Percentiles rank a stretch among this genome's conserved stretches.
Evolutionary conservation across 345 rosid species (phyloP).

Genomic region (Brassica carinata): DNA sequence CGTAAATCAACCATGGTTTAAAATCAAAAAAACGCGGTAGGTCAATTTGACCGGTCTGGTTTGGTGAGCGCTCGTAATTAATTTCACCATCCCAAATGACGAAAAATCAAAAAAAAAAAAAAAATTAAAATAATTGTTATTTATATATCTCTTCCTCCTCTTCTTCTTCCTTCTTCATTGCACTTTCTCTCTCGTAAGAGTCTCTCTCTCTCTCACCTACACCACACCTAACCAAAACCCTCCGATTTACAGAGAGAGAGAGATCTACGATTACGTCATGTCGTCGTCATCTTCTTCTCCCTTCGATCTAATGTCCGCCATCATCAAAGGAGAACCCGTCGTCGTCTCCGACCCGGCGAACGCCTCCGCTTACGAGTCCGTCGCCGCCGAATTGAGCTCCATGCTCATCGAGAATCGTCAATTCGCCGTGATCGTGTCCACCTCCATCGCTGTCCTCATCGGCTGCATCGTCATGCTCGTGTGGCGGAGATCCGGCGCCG

Average conservation of each 20-base stretch:
- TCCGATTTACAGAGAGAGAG: conserved; percentile 22
- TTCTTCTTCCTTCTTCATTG: not conserved
- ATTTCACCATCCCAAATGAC: conserved; percentile 16
- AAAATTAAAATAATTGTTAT: not conserved
- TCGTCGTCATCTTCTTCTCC: conserved; percentile 54
- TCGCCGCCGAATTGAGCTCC: conserved; percentile 52
- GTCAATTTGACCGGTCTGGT: conserved; percentile 62
- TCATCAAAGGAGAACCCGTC: conserved; percentile 63
- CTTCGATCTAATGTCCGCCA: conserved; percentile 78
- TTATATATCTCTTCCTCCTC: not conserved
- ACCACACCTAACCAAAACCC: conserved; percentile 45
- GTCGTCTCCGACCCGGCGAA: conserved; percentile 58
- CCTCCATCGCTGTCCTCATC: conserved; percentile 83
- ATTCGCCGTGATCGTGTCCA: conserved; percentile 72
- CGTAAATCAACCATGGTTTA: conserved; percentile 42
- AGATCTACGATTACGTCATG: conserved; percentile 28
- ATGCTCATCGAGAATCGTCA: conserved; percentile 71
- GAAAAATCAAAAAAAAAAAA: not conserved
- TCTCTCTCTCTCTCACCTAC: conserved; percentile 57
- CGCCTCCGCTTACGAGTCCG: conserved; percentile 53
- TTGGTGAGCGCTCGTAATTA: conserved; percentile 62
- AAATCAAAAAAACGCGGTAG: conserved; percentile 42
- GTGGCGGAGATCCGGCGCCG: conserved; percentile 67
- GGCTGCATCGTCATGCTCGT: conserved; percentile 83
- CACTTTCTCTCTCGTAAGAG: conserved; percentile 20